phyloP scores from a whole-genome alignment of 257 asterid species.

The Mentha longifolia region DNA sequence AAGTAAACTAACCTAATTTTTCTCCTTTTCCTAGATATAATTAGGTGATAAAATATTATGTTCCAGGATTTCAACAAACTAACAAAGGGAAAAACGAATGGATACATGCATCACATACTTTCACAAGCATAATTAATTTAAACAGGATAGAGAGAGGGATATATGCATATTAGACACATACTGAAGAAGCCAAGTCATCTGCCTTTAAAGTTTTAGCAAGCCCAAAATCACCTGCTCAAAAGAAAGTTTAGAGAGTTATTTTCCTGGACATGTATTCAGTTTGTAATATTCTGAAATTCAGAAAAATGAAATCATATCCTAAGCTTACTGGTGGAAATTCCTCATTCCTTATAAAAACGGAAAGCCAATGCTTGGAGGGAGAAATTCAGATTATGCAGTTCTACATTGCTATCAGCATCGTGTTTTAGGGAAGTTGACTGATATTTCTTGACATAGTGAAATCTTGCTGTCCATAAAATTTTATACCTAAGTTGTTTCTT shows the following conservation, averaged over 20 bases:
- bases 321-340: constrained; percentile 29
- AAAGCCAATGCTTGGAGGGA: no score
- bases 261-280: constrained; percentile 13
- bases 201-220: constrained; percentile 97
- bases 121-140: background rate
- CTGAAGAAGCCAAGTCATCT: constrained; percentile 99
- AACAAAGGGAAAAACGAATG: constrained; percentile 16
- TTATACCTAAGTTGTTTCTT: no score
- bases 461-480: no score
- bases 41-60: background rate
- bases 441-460: no score
- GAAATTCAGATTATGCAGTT: no score
- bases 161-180: constrained; percentile 47
- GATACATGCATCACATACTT: constrained; percentile 8
- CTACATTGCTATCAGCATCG: no score
- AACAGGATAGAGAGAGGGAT: constrained; percentile 16
- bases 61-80: constrained; percentile 10
- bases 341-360: no score
- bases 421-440: no score
- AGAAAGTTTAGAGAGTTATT: constrained; percentile 23
- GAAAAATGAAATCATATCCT: constrained; percentile 14
- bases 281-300: constrained; percentile 17
- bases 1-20: background rate
- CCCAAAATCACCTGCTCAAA: constrained; percentile 90
- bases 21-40: constrained; percentile 4